These are phyloP conservation scores for Cetraspora pellucida DNA, from an alignment of 192 early-diverging fungal genomes.

Conservation along the genomic window DNA sequence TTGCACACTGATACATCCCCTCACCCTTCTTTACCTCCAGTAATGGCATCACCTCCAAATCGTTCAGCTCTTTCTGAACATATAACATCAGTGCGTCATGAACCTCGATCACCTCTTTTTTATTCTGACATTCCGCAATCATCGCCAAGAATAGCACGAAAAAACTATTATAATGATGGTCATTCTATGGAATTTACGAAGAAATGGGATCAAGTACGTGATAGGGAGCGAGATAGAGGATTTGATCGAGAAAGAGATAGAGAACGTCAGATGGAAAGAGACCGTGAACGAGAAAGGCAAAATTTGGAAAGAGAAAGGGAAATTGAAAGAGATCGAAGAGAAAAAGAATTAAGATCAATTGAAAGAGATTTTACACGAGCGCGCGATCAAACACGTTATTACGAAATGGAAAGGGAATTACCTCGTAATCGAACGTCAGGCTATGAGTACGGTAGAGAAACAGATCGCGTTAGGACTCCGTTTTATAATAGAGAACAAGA, in stretches of 20 bases:
- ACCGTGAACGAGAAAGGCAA: background rate
- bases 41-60: slow-evolving; percentile 13
- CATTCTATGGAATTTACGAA: background rate
- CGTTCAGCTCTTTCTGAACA: background rate
- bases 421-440: background rate
- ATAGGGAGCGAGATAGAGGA: background rate
- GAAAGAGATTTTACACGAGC: background rate
- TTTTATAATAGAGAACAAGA: slow-evolving; percentile 10
- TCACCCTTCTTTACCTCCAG: background rate
- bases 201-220: slow-evolving; percentile 8
- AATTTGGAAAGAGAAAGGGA: slow-evolving; percentile 5
- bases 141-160: background rate
- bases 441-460: slow-evolving; percentile 16
- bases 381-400: slow-evolving; percentile 2
- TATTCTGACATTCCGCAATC: background rate
- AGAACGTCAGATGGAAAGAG: background rate
- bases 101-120: background rate
- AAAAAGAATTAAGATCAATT: slow-evolving; percentile 4
- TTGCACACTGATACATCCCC: background rate
- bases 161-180: slow-evolving; percentile 6
- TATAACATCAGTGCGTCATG: background rate
- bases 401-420: background rate
- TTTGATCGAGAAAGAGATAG: background rate
- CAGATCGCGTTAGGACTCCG: background rate
- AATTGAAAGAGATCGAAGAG: background rate